Evolutionary conservation across 1,284 basidiomycete genomes (phyloP).

Genomic region (Macrocystidia cucumis): DNA sequence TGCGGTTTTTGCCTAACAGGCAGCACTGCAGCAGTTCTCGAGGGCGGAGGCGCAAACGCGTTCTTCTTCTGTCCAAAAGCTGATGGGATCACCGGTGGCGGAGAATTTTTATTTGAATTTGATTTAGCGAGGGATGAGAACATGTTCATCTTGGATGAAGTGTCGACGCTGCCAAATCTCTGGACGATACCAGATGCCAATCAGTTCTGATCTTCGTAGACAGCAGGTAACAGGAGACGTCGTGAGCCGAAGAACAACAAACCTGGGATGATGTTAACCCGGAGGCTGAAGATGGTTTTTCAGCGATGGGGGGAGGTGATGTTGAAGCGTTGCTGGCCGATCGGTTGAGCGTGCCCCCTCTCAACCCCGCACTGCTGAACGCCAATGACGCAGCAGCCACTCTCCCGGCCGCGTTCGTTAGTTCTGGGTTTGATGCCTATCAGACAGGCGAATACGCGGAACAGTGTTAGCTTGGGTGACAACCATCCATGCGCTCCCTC

Average conservation of each 20-base stretch:
- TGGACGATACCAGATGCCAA: slow-evolving; percentile 15
- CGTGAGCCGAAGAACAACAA: slow-evolving; percentile 6
- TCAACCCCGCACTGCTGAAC: slow-evolving; percentile 20
- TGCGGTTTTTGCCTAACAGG: slow-evolving; percentile 15
- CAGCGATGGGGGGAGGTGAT: slow-evolving; percentile 26
- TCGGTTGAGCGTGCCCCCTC: slow-evolving; percentile 12
- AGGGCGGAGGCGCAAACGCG: slow-evolving; percentile 50
- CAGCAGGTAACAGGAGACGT: background rate
- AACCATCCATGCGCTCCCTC: too few species aligned
- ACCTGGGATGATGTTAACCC: slow-evolving; percentile 22
- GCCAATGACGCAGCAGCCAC: slow-evolving; percentile 44
- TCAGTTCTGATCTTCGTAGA: background rate
- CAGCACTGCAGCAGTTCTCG: slow-evolving; percentile 14
- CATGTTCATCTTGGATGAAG: slow-evolving; percentile 42
- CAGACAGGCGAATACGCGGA: background rate
- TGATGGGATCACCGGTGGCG: slow-evolving; percentile 32
- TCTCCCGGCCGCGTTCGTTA: slow-evolving; percentile 31
- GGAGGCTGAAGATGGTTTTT: slow-evolving; percentile 19
- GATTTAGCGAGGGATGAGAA: slow-evolving; percentile 36
- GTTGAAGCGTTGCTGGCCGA: background rate
- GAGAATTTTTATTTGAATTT: slow-evolving; percentile 31
- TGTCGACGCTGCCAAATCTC: slow-evolving; percentile 56
- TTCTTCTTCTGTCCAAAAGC: slow-evolving; percentile 40
- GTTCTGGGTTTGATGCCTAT: slow-evolving; percentile 29
- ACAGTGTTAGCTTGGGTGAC: too few species aligned